Base-by-base conservation (phyloP, 108 stramenopile species). In the Nitzschia putrida region DNA sequence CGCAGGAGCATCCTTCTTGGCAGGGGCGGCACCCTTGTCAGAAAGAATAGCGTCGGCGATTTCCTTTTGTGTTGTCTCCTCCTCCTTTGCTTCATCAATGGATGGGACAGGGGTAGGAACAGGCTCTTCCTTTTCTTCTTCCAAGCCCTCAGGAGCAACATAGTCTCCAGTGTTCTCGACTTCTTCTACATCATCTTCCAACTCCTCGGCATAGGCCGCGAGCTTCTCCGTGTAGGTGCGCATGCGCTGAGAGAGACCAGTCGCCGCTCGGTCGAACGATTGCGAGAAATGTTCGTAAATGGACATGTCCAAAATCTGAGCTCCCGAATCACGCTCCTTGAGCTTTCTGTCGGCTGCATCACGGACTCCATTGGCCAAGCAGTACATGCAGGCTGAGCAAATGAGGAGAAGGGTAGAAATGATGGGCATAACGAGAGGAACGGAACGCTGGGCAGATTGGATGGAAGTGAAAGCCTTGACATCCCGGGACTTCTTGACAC, bases 141-240 rank as follows among this genome's bases (percentile, higher is more conserved):
- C n/a, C n/a, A n/a, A n/a, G n/a, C n/a, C n/a, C n/a, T n/a, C 54
- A 2, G 61, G 61, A 23, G 61, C 61, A 44, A 40, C 43, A 24
- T 63, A 63, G 8, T 41, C 16, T 14, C 38, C 38, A 8, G 21
- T 22, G 22, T 21, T 44, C 18, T 18, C n/a, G 7, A 21, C 56
- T 2, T 29, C 26, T 14, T 21, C 26, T 16, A 29, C 56, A 54
- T 66, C 66, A n/a, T 64, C 49, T 14, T 64, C 64, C 52, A 41
- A 34, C 23, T 52, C 66, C 14, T 66, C 66, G 13, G 66, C 66
- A 40, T 66, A 66, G 3, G 41, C 34, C 26, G 53, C 53, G 9
- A 66, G 66, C 52, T 40, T 52, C 52, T 66, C 66, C 22, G 51
- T 66, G 52, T 47, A 66, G 7, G 53, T 66, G 21, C 66, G 66